A percentile compares a stretch with the other conserved stretches of the same genome.
These are phyloP conservation scores for Taiozyma sp. DNA, from an alignment of 1,139 yeast species.

Conservation along the genomic window DNA sequence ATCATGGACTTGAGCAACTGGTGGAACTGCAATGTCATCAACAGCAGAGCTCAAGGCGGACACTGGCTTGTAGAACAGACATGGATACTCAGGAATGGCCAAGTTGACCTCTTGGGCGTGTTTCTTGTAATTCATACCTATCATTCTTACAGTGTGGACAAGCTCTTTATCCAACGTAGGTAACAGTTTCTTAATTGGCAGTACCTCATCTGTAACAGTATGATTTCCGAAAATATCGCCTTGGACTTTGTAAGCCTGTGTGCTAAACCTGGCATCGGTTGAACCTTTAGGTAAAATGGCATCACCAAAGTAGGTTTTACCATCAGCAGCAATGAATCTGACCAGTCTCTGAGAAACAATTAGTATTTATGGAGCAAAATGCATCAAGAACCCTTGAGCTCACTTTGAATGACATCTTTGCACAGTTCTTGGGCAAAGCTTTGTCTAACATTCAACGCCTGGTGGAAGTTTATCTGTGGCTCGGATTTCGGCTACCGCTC, in stretches of 20 bases:
- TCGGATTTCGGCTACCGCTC: not conserved
- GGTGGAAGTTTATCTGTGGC: not conserved
- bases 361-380: not conserved
- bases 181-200: slow-evolving; percentile 30
- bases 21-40: slow-evolving; percentile 37
- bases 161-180: slow-evolving; percentile 34
- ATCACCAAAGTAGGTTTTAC: slow-evolving; percentile 37
- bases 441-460: not conserved
- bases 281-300: slow-evolving; percentile 27
- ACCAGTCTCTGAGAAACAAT: slow-evolving; percentile 24
- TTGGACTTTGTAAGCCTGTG: slow-evolving; percentile 31
- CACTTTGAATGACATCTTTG: slow-evolving; percentile 5
- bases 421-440: not conserved
- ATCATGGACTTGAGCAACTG: slow-evolving; percentile 23
- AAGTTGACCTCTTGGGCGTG: slow-evolving; percentile 30
- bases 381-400: not conserved
- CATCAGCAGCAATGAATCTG: slow-evolving; percentile 36
- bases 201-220: slow-evolving; percentile 31
- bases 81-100: slow-evolving; percentile 40
- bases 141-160: slow-evolving; percentile 34
- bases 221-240: slow-evolving; percentile 38
- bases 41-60: slow-evolving; percentile 35
- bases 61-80: slow-evolving; percentile 42
- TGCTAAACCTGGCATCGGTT: slow-evolving; percentile 22
- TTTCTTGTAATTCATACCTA: slow-evolving; percentile 33